Evolutionary conservation across 805 yeast genomes (phyloP), one percentile per base, ranked within the genome.

Genomic region (Hanseniaspora valbyensis): DNA sequence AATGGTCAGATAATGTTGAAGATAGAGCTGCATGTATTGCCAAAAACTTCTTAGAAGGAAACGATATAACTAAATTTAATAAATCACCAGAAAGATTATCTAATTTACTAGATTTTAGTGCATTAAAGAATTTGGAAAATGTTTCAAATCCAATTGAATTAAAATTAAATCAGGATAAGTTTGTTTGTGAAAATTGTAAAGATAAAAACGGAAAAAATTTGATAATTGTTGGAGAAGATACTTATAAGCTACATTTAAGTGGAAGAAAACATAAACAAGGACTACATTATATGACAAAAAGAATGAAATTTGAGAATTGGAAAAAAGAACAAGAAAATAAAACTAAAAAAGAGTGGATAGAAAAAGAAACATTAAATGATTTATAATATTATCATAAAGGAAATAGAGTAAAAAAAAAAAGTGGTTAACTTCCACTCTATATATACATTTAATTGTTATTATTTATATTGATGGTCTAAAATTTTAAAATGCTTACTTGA

Each of bases 221-320:
- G 13, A 71, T 87, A 0, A 74, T 83, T 0, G 78, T 92, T 7
- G 96, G 96, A 0, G 78, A 75, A 44, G 75, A 76, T 1, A 81
- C 74, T 45, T 86, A 85, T 81, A 63, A 75, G 5, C 71, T 75
- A 4, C 98, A 90, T 64, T 53, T 78, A 43, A 66, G 67, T 18
- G 80, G 95, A 52, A 71, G 80, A 54, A 72, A 83, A 52, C 98
- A 89, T 59, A 75, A 71, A 55, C 68, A 72, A n/a, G 74, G 71
- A 50, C 42, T 73, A 16, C 67, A 69, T 14, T 66, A 75, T 49
- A 73, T 74, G 0, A 71, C 71, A 43, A 69, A 73, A 42, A 78
- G 75, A 60, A 66, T 74, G 33, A 76, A 74, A 42, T 77, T 76
- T 57, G 80, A 77, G 55, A 73, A 72, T 54, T 68, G 69, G 66